A percentile compares a stretch with the other conserved stretches of the same genome.
These are phyloP conservation scores for Ilyonectria destructans DNA, from an alignment of 2,329 filamentous ascomycete genomes.

Conservation along the genomic window DNA sequence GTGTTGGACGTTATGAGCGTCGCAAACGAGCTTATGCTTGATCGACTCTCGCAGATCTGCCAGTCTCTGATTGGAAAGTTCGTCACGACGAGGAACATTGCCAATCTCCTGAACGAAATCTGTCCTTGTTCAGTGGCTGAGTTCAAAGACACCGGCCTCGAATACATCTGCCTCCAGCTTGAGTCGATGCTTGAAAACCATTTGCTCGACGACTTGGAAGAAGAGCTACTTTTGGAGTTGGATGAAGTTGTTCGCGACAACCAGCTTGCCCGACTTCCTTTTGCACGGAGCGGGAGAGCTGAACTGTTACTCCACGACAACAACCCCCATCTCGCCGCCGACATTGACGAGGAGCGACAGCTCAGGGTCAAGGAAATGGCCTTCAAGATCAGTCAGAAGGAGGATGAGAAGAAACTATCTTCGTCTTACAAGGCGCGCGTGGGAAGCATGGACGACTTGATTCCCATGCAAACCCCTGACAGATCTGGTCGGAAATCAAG, in stretches of 20 bases:
- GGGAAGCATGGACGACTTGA: conserved; percentile 77
- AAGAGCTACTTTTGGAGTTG: conserved; percentile 85
- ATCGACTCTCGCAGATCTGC: conserved; percentile 90
- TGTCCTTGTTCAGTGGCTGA: conserved; percentile 86
- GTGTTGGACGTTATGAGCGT: conserved; percentile 91
- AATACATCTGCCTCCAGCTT: conserved; percentile 93
- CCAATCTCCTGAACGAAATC: conserved; percentile 87
- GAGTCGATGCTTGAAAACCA: conserved; percentile 95
- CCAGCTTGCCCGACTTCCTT: conserved; percentile 83
- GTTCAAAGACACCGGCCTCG: conserved; percentile 90
- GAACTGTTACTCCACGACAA: conserved; percentile 77
- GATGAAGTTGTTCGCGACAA: conserved; percentile 87
- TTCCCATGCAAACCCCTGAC: conserved; percentile 59
- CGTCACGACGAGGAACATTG: conserved; percentile 89
- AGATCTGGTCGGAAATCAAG: conserved; percentile 65
- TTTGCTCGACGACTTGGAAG: conserved; percentile 87
- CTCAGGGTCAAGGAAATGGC: conserved; percentile 84
- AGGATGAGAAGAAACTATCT: conserved; percentile 76
- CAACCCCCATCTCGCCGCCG: conserved; percentile 74
- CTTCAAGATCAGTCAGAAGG: conserved; percentile 74
- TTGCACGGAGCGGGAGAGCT: conserved; percentile 82
- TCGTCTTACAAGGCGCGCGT: conserved; percentile 74
- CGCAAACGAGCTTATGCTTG: conserved; percentile 96
- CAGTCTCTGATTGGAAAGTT: conserved; percentile 88
- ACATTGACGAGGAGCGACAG: conserved; percentile 79